Base-by-base conservation (phyloP, 495 filamentous ascomycete species). In the Penicillium argentinense region DNA sequence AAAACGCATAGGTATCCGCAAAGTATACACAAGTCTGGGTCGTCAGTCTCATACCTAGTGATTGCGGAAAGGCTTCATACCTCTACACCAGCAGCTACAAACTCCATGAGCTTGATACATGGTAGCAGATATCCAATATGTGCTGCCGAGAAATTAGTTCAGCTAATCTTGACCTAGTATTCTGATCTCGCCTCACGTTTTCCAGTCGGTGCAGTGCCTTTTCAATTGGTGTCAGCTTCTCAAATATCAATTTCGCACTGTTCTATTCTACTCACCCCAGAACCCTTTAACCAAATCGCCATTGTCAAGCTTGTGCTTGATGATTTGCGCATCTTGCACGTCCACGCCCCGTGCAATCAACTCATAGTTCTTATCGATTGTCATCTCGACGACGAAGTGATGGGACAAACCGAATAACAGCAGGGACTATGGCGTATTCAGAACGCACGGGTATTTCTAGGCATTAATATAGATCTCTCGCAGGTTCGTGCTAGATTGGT, bases 281-380 rank as follows among this genome's bases (percentile, higher is more conserved):
- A 26, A 26, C 11, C 25, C 25, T 26, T 26, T 26, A 11, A 26
- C 5, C 5, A 11, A 11, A 5, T 5, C 5, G 5, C 25, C 25
- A 26, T 26, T 26, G 5, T 26, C 5, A 11, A 26, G 25, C 5
- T 11, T 5, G 5, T 26, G 5, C 25, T 26, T 26, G 25, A 26
- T 26, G 25, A 26, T 26, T 5, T 26, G 25, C 11, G 5, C 25
- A 26, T 26, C 25, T 26, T 26, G 25, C 25, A 26, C 25, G 11
- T 5, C 25, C 11, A 26, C 25, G 5, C 25, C 25, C 5, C 25
- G 25, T 5, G 25, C 11, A 11, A 26, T 26, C 25, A 25, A 25
- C 21, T 23, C 8, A 39, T 64, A 53, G 11, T 5, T 11, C 25
- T 5, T 26, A 26, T 26, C 25, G 11, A 26, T 26, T 26, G 25